Conservation (phyloP, 2,329 filamentous ascomycete genomes). For the Neurospora sp. region DNA sequence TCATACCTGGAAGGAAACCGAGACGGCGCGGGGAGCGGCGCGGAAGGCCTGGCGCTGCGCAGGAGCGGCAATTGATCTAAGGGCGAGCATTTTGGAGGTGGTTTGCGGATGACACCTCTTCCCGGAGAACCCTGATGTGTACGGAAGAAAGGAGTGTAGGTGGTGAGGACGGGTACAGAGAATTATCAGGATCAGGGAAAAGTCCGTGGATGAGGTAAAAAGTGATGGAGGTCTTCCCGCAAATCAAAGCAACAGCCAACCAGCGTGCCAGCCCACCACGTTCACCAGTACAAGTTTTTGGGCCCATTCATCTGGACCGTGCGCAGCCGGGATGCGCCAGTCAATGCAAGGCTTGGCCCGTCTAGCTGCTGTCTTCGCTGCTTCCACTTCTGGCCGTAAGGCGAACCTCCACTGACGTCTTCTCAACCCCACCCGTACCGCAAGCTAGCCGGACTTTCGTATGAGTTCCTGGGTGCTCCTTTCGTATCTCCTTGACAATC, state of each 20-base stretch:
- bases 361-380: neutral
- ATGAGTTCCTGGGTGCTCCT: no score
- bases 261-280: neutral
- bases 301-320: neutral
- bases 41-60: slow-evolving; percentile 70
- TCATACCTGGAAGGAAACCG: slow-evolving; percentile 47
- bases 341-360: neutral
- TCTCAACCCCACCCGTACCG: neutral
- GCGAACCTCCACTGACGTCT: neutral
- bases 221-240: neutral
- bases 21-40: slow-evolving; percentile 47
- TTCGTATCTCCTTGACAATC: neutral
- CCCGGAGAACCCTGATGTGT: neutral
- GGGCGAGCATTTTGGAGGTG: slow-evolving; percentile 57
- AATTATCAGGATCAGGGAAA: neutral
- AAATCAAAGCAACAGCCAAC: neutral
- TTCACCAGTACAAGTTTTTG: neutral
- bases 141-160: slow-evolving; percentile 3
- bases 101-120: slow-evolving; percentile 1
- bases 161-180: slow-evolving; percentile 1
- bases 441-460: neutral
- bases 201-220: slow-evolving; percentile 3
- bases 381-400: neutral
- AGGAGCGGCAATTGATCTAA: slow-evolving; percentile 67
- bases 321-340: neutral